phyloP scores from a whole-genome alignment of 1,284 basidiomycete species.

The Agroathelia rolfsii region DNA sequence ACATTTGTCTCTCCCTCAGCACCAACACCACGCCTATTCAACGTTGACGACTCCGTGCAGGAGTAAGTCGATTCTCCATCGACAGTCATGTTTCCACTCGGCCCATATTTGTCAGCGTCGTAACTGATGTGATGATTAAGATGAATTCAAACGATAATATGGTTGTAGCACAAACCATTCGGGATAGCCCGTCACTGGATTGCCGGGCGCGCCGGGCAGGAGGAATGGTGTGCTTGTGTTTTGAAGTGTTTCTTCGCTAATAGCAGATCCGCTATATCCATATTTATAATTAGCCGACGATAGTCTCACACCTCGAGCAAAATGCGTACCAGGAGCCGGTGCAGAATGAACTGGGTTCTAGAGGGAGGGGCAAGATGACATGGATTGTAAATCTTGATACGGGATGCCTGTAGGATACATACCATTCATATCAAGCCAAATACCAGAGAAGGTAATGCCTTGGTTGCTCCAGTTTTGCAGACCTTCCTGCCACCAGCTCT shows the following conservation, averaged over 20 bases:
- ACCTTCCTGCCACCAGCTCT: constrained; percentile 49
- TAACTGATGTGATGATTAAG: no score
- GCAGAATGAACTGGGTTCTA: constrained; percentile 59
- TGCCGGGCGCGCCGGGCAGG: constrained; percentile 44
- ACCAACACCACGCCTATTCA: constrained; percentile 30
- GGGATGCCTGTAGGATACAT: no score
- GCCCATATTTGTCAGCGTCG: constrained; percentile 48
- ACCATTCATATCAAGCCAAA: constrained; percentile 78
- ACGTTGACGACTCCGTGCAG: constrained; percentile 9
- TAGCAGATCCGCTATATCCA: constrained; percentile 32
- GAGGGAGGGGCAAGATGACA: no score
- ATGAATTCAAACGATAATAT: no score
- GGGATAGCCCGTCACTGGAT: constrained; percentile 41
- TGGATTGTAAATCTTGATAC: no score
- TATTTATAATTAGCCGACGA: no score
- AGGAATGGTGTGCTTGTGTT: constrained; percentile 36
- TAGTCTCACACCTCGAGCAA: neutral
- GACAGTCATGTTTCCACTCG: constrained; percentile 66
- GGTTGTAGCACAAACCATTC: constrained; percentile 38
- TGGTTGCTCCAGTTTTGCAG: constrained; percentile 49
- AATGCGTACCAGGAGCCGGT: constrained; percentile 44
- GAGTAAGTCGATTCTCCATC: constrained; percentile 53
- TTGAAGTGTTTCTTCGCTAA: constrained; percentile 41
- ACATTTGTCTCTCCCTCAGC: constrained; percentile 34
- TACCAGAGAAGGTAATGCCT: constrained; percentile 54